phyloP scores from a whole-genome alignment of 345 rosid species.

The Streptanthus diversifolius region DNA sequence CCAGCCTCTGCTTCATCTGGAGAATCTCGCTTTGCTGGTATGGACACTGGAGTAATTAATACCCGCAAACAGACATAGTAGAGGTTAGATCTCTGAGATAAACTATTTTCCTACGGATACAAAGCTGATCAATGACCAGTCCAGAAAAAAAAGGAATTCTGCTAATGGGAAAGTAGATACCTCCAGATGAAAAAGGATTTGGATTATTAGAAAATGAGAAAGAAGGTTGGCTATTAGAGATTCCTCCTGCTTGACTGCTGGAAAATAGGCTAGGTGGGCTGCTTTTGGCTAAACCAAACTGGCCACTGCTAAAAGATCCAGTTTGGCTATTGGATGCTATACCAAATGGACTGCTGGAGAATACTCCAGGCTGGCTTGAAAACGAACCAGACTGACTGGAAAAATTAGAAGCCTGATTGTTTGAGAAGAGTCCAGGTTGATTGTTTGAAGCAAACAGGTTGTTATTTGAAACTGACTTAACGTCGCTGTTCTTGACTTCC shows the following conservation, averaged over 20 bases:
- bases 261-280: constrained; percentile 40
- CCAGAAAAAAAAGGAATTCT: background rate
- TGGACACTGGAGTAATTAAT: constrained; percentile 31
- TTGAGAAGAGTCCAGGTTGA: constrained; percentile 32
- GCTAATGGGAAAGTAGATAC: constrained; percentile 11
- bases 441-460: constrained; percentile 1
- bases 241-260: constrained; percentile 37
- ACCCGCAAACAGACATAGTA: background rate
- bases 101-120: background rate
- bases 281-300: constrained; percentile 26
- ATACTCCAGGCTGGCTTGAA: constrained; percentile 30
- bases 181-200: constrained; percentile 27
- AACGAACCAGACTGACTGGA: constrained; percentile 30
- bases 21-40: constrained; percentile 14
- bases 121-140: constrained; percentile 6
- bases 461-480: constrained; percentile 29
- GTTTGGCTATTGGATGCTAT: constrained; percentile 20
- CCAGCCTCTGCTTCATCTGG: constrained; percentile 34
- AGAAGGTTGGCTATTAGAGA: constrained; percentile 25
- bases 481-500: constrained; percentile 43
- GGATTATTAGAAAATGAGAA: constrained; percentile 27
- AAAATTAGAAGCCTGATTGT: constrained; percentile 24
- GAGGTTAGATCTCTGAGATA: constrained; percentile 12
- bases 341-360: constrained; percentile 31
- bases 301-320: constrained; percentile 27